These are phyloP conservation scores for Neofusicoccum ribis DNA, from an alignment of 2,329 filamentous ascomycete species.

Conservation along the genomic window DNA sequence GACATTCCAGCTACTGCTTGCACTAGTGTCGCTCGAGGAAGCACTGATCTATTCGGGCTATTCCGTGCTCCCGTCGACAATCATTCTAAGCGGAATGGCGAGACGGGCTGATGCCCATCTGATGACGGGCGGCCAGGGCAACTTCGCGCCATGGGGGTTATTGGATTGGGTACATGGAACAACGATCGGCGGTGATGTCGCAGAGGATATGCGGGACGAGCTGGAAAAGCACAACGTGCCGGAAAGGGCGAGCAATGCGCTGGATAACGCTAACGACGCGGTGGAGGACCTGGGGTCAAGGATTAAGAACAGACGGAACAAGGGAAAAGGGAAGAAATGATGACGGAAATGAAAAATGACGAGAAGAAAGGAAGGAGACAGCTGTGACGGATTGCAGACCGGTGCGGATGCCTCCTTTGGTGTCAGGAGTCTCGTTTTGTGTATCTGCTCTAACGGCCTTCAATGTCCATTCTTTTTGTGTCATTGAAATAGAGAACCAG, in stretches of 20 bases:
- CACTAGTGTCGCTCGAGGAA: conserved; percentile 65
- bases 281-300: conserved; percentile 30
- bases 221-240: conserved; percentile 56
- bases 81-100: conserved; percentile 59
- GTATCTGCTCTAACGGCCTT: conserved; percentile 17
- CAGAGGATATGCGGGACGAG: conserved; percentile 57
- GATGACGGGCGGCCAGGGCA: conserved; percentile 56
- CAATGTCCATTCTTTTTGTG: conserved; percentile 19
- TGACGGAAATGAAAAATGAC: background rate
- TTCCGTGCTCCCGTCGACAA: conserved; percentile 54
- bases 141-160: conserved; percentile 64
- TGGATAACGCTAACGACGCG: conserved; percentile 28
- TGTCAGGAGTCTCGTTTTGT: conserved; percentile 18
- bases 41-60: conserved; percentile 69
- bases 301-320: conserved; percentile 27
- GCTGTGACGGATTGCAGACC: background rate
- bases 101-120: conserved; percentile 61
- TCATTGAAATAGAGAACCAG: conserved; percentile 20
- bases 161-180: conserved; percentile 43
- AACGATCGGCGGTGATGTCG: conserved; percentile 56
- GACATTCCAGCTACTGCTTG: conserved; percentile 67
- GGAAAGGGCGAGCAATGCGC: conserved; percentile 38
- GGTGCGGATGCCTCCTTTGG: background rate
- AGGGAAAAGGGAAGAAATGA: conserved; percentile 23
- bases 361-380: background rate